Evolutionary conservation across 2,329 filamentous ascomycete genomes (phyloP).

Genomic region (Cordyceps fumosorosea): DNA sequence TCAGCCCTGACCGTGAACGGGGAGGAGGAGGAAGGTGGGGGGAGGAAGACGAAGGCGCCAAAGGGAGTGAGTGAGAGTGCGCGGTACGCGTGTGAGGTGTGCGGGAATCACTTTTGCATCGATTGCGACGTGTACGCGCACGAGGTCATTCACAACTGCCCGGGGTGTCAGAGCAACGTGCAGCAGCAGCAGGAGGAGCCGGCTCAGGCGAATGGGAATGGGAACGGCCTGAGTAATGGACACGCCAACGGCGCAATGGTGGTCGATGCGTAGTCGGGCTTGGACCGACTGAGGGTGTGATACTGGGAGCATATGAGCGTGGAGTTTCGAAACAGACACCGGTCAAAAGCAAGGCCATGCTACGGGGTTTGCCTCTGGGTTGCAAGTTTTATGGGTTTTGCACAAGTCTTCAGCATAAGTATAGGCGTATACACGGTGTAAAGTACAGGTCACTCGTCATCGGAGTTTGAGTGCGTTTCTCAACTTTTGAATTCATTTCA

Average conservation of each 20-base stretch:
- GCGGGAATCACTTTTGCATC: conserved; percentile 88
- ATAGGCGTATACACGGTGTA: conserved; percentile 1
- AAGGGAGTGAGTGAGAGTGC: conserved; percentile 78
- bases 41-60: conserved; percentile 18
- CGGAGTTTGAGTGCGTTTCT: neutral
- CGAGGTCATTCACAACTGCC: conserved; percentile 91
- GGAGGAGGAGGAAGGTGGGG: conserved; percentile 14
- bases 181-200: conserved; percentile 13
- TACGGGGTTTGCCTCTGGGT: neutral
- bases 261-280: conserved; percentile 29
- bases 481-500: neutral
- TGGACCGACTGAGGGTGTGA: neutral
- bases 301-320: neutral
- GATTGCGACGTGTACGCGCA: conserved; percentile 96
- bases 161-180: conserved; percentile 65
- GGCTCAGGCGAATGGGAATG: conserved; percentile 22
- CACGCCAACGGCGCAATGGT: conserved; percentile 38
- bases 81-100: conserved; percentile 84
- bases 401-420: neutral
- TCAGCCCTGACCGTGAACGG: conserved; percentile 1
- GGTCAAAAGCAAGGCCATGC: neutral
- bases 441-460: neutral
- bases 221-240: conserved; percentile 14
- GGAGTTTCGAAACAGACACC: neutral
- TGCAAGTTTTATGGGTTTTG: neutral